A percentile compares a stretch with the other conserved stretches of the same genome.
phyloP scores from a whole-genome alignment of 179 eudicot species.

The Drosera spatulata region DNA sequence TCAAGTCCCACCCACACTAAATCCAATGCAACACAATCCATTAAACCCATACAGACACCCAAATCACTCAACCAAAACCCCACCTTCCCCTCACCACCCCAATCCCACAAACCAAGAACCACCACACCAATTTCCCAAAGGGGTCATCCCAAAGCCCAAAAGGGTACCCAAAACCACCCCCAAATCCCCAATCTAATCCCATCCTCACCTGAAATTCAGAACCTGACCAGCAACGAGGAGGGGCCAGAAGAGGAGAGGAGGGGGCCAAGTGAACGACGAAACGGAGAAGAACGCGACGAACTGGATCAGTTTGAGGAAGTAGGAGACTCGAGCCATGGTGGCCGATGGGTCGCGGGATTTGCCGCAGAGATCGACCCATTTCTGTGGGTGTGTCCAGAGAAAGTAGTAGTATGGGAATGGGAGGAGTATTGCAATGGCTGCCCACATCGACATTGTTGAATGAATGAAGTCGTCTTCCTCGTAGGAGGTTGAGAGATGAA shows the following conservation, averaged over 20 bases:
- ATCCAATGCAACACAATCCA: too few species aligned
- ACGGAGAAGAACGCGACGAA: slow-evolving; percentile 63
- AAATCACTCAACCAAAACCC: too few species aligned
- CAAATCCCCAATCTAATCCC: slow-evolving; percentile 2
- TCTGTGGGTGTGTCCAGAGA: slow-evolving; percentile 70
- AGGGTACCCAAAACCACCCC: background rate
- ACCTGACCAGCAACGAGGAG: slow-evolving; percentile 84
- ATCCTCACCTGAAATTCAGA: slow-evolving; percentile 68
- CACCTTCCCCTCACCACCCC: background rate
- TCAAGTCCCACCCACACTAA: too few species aligned
- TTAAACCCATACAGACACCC: too few species aligned
- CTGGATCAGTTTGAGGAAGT: slow-evolving; percentile 63
- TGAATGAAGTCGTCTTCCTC: too few species aligned
- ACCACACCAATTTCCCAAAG: background rate
- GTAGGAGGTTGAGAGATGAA: too few species aligned
- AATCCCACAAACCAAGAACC: background rate
- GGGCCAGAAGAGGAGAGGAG: slow-evolving; percentile 89
- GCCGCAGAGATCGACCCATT: slow-evolving; percentile 77
- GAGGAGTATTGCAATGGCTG: too few species aligned
- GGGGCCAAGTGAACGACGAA: slow-evolving; percentile 77
- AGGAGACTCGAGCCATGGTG: slow-evolving; percentile 69
- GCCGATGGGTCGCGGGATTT: slow-evolving; percentile 55
- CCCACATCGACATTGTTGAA: too few species aligned
- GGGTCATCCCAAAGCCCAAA: background rate
- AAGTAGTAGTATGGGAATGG: slow-evolving; percentile 67